Conservation (phyloP, 78 protist species). For the slime mould (Dictyostelium discoideum) region DNA sequence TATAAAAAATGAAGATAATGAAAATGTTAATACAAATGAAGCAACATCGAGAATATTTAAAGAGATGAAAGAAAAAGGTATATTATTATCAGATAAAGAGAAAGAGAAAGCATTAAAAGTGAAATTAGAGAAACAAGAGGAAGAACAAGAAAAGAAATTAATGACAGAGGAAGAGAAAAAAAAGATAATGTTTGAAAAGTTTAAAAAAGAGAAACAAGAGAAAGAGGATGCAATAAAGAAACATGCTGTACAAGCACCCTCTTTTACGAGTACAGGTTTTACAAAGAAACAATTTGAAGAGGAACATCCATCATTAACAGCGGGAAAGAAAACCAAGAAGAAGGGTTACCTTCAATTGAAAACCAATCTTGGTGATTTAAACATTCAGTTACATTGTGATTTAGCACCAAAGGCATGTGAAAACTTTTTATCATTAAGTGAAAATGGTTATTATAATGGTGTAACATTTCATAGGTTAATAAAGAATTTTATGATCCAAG, state of each 20-base stretch:
- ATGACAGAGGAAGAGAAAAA: conserved; percentile 37
- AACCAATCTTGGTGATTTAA: conserved; percentile 88
- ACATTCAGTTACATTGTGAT: conserved; percentile 87
- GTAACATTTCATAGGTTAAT: conserved; percentile 90
- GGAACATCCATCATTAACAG: conserved; percentile 53
- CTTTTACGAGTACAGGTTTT: conserved; percentile 56
- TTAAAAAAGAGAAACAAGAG: conserved; percentile 60
- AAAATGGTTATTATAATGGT: conserved; percentile 81
- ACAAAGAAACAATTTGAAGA: not conserved
- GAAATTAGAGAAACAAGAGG: conserved; percentile 36
- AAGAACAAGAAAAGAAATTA: conserved; percentile 28
- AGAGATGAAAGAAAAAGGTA: conserved; percentile 44
- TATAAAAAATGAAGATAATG: not conserved
- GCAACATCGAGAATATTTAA: conserved; percentile 55
- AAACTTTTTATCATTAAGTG: conserved; percentile 84
- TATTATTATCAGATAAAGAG: not conserved
- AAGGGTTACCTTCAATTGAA: conserved; percentile 83
- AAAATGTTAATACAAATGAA: conserved; percentile 48
- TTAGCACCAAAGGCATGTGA: conserved; percentile 90
- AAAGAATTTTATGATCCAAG: conserved; percentile 88
- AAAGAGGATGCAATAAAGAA: conserved; percentile 17
- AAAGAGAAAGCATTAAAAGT: not conserved
- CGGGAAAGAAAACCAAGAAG: conserved; percentile 52
- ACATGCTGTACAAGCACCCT: conserved; percentile 72
- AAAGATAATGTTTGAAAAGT: conserved; percentile 19